These are phyloP conservation scores for Boletus subcaerulescens DNA, from an alignment of 768 basidiomycete species.

Conservation along the genomic window DNA sequence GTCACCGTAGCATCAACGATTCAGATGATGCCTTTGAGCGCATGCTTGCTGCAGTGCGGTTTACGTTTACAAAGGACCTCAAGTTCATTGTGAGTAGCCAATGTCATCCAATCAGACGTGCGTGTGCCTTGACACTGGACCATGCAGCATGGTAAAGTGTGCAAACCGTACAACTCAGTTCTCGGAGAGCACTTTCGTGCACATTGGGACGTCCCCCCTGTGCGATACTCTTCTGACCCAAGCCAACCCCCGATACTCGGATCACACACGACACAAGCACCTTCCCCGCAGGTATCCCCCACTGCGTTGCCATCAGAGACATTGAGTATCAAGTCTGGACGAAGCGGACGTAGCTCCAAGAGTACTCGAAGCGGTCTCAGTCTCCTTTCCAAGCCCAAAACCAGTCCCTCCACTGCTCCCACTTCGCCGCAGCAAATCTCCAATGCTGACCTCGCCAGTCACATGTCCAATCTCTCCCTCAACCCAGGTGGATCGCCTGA, in stretches of 20 bases:
- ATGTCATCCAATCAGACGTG: not conserved
- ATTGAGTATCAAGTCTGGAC: constrained; percentile 46
- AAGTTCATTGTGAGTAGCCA: constrained; percentile 73
- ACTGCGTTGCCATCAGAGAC: constrained; percentile 40
- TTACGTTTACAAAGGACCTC: constrained; percentile 89
- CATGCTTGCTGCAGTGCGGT: constrained; percentile 89
- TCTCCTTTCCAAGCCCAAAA: constrained; percentile 48
- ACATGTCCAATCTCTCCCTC: constrained; percentile 62
- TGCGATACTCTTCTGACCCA: constrained; percentile 48
- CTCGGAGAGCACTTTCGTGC: constrained; percentile 87
- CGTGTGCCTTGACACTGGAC: constrained; percentile 1
- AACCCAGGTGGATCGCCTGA: constrained; percentile 33
- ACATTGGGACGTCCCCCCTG: constrained; percentile 79
- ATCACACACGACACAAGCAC: constrained; percentile 34
- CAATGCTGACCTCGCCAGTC: constrained; percentile 44
- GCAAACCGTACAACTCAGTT: constrained; percentile 90
- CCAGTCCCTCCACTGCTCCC: constrained; percentile 28
- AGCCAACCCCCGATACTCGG: constrained; percentile 45
- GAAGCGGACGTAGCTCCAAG: constrained; percentile 56
- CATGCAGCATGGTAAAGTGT: constrained; percentile 79
- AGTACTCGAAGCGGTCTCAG: constrained; percentile 59
- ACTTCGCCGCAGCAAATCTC: constrained; percentile 47
- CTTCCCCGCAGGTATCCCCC: constrained; percentile 25
- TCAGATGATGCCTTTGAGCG: constrained; percentile 90
- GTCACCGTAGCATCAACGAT: constrained; percentile 74